Evolutionary conservation across 805 yeast genomes (phyloP).

Genomic region (Saccharomycopsis fibuligera): DNA sequence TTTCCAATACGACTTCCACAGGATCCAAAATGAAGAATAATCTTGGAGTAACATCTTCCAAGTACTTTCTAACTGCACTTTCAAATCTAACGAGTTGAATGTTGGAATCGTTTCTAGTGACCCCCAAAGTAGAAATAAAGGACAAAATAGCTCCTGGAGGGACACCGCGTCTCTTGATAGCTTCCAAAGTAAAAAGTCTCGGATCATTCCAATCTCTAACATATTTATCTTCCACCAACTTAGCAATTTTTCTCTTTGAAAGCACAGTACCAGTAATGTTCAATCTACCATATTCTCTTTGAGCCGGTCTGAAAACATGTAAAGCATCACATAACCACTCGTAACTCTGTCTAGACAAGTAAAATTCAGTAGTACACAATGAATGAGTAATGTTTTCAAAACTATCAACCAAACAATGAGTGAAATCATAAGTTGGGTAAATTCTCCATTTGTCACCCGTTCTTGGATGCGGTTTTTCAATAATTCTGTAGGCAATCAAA

Average conservation of each 20-base stretch:
- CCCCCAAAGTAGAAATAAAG: constrained; percentile 93
- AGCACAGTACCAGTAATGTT: constrained; percentile 90
- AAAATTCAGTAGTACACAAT: constrained; percentile 92
- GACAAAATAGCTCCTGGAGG: constrained; percentile 97
- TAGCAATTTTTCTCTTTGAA: constrained; percentile 94
- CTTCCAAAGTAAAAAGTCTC: constrained; percentile 89
- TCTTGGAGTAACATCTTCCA: constrained; percentile 90
- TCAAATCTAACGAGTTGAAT: constrained; percentile 90
- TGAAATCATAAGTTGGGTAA: constrained; percentile 97
- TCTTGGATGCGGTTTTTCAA: constrained; percentile 89
- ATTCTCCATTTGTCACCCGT: constrained; percentile 97
- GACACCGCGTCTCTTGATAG: constrained; percentile 92
- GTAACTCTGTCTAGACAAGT: constrained; percentile 85
- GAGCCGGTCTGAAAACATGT: constrained; percentile 96
- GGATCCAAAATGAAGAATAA: constrained; percentile 91
- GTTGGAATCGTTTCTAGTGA: constrained; percentile 86
- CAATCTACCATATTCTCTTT: constrained; percentile 96
- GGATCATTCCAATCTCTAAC: constrained; percentile 99
- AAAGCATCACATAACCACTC: constrained; percentile 98
- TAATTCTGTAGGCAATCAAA: constrained; percentile 90
- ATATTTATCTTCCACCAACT: constrained; percentile 69
- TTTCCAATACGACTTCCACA: constrained; percentile 72
- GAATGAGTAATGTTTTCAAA: constrained; percentile 95
- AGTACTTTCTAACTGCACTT: constrained; percentile 75
- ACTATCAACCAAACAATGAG: constrained; percentile 98